These are phyloP conservation scores for Paramecium primaurelia DNA, from an alignment of 73 alveolate species.

Conservation along the genomic window DNA sequence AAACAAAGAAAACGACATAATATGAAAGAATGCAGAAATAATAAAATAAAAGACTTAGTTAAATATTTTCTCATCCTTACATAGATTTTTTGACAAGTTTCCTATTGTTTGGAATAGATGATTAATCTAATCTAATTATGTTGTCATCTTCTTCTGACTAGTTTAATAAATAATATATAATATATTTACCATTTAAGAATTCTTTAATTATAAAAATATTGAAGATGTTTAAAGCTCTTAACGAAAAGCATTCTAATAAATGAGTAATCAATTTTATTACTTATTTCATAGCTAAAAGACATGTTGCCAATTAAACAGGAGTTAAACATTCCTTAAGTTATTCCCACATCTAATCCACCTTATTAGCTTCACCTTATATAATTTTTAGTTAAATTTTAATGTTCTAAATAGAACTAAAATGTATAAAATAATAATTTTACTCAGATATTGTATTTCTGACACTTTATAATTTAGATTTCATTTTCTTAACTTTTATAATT, in stretches of 20 bases:
- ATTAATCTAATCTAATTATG: not conserved
- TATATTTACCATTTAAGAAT: not conserved
- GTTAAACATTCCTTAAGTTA: not conserved
- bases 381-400: not conserved
- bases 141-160: slow-evolving; percentile 23
- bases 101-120: not conserved
- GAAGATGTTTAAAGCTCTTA: not conserved
- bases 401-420: not conserved
- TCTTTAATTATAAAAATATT: not conserved
- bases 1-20: not conserved
- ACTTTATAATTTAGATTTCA: slow-evolving; percentile 21
- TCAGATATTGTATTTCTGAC: not conserved
- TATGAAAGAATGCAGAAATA: not conserved
- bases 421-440: not conserved
- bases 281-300: not conserved
- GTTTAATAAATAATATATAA: not conserved
- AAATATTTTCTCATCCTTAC: not conserved
- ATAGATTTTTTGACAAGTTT: not conserved
- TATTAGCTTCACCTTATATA: not conserved
- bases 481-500: not conserved
- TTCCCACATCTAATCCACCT: not conserved
- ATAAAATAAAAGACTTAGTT: not conserved
- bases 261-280: not conserved
- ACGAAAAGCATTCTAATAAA: not conserved
- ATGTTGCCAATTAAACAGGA: not conserved